A percentile compares a stretch with the other conserved stretches of the same genome.
Conservation (phyloP, 768 basidiomycete genomes). For the Agaricus subrufescens region DNA sequence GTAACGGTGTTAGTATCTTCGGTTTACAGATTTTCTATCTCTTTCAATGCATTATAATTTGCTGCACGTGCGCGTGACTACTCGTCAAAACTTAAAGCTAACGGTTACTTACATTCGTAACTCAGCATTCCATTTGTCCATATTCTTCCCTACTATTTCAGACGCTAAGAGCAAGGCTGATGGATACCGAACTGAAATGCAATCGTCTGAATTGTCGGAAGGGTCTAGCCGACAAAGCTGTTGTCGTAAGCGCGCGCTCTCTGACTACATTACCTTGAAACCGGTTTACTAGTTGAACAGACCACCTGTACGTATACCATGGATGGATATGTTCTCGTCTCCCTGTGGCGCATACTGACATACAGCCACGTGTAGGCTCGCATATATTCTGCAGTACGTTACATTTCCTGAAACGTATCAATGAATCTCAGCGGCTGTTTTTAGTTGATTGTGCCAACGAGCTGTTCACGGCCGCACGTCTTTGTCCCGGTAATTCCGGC, state of each 20-base stretch:
- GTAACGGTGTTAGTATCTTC: background rate
- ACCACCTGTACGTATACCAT: constrained; percentile 22
- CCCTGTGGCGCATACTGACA: background rate
- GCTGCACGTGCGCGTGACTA: too few relatives aligned
- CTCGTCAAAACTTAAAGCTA: background rate
- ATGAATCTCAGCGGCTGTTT: background rate
- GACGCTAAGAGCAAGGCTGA: constrained; percentile 18
- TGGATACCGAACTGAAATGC: constrained; percentile 77
- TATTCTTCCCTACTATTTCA: background rate
- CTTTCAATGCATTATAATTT: too few relatives aligned
- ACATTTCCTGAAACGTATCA: background rate
- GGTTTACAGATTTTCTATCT: background rate
- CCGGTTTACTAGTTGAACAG: constrained; percentile 9
- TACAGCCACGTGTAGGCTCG: constrained; percentile 48
- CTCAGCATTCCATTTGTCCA: background rate
- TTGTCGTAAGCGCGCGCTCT: constrained; percentile 56
- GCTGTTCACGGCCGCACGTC: constrained; percentile 67
- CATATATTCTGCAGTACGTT: constrained; percentile 78
- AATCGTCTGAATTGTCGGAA: constrained; percentile 76
- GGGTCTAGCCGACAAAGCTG: constrained; percentile 69
- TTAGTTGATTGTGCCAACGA: constrained; percentile 84
- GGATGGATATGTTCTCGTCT: background rate
- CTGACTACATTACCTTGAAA: background rate
- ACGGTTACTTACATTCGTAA: background rate
- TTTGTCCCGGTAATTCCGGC: constrained; percentile 64